These are phyloP conservation scores for Colletotrichum tofieldiae DNA, from an alignment of 2,329 filamentous ascomycete genomes.

Conservation along the genomic window DNA sequence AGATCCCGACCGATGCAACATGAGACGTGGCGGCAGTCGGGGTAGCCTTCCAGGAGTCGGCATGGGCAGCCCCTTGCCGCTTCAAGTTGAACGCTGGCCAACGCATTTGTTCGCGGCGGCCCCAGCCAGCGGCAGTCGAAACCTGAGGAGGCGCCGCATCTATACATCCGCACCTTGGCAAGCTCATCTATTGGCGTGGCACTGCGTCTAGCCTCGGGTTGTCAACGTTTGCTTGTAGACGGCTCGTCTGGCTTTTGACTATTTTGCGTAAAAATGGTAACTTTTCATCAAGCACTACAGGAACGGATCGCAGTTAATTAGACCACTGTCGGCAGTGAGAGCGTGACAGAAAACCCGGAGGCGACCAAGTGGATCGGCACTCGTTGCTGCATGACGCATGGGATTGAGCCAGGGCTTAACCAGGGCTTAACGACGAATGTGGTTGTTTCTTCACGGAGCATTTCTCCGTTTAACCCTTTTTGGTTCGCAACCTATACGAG, in stretches of 20 bases:
- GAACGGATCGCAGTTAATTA: background rate
- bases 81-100: conserved; percentile 23
- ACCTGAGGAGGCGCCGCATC: conserved; percentile 21
- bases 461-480: conserved; percentile 14
- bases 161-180: background rate
- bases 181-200: conserved; percentile 13
- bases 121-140: conserved; percentile 23
- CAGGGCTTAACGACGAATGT: conserved; percentile 11
- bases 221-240: background rate
- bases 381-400: conserved; percentile 27
- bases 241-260: background rate
- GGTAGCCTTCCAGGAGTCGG: conserved; percentile 12
- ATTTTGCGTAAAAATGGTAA: too few relatives aligned
- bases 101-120: conserved; percentile 3
- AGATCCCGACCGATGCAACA: conserved; percentile 12
- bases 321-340: background rate
- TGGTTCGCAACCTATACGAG: background rate
- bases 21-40: conserved; percentile 29
- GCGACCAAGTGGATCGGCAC: conserved; percentile 19
- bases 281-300: background rate
- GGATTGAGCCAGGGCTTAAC: conserved; percentile 1
- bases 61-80: conserved; percentile 24
- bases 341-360: conserved; percentile 24
- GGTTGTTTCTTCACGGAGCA: conserved; percentile 22
- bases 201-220: background rate